Base-by-base conservation (phyloP, 129 eudicot genomes). In the Flaveria trinervia region DNA sequence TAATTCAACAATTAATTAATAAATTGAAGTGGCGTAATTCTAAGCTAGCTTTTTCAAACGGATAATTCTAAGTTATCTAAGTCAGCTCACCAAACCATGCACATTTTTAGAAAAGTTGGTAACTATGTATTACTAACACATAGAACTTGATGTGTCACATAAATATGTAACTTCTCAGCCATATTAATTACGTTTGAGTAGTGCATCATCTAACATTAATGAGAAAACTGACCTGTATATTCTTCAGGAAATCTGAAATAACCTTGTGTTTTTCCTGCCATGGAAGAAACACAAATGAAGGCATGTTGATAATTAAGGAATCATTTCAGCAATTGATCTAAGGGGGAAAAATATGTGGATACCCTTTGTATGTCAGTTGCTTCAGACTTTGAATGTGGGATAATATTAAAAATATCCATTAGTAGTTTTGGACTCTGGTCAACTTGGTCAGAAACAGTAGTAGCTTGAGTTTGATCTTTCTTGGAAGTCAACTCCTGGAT, bases 261-360 rank as follows among this genome's bases (percentile, higher is more conserved):
- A 30, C 71, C 77, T 89, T 82, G 87, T 61, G 69, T 75, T 84
- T 81, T 49, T 79, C 95, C 93, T 90, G 88, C 67, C 65, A 80
- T 46, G 39, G 45, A 22, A 54, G 71, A 66, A 55, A 72, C 30
- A 46, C 66, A 43, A n/a, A 36, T 56, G 51, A 73, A 68, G 46
- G 65, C 15, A 57, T 49, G 33, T 75, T 65, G 17, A 11, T 36
- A 36, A 36, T 36, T 61, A 61, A 68, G 70, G 55, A 20, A 81
- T 56, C 79, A 52, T 62, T 30, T 16, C 49, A 67, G 61, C 51
- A 72, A 8, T 23, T 46, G 4, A 28, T 33, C 16, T 30, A 23
- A 67, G 49, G 70, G 5, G 43, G 15, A 6, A 59, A 70, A 45
- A 18, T 55, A 17, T 22, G 0, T 7, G 41, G 7, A 36, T 83